phyloP scores from a whole-genome alignment of 495 filamentous ascomycete genomes.

The Chaetomium tenue region DNA sequence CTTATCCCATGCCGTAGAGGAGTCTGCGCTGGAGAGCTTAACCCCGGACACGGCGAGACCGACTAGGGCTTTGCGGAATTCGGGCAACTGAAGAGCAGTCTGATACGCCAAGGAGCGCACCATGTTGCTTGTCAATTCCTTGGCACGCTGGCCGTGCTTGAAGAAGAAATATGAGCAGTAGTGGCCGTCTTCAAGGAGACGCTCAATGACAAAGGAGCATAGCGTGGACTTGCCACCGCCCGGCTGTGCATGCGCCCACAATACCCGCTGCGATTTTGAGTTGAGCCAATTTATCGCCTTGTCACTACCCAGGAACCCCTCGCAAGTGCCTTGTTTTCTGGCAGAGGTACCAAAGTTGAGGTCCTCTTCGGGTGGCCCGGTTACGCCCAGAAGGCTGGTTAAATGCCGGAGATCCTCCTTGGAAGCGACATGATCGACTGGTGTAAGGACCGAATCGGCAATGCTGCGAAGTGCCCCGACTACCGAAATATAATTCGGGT shows the following conservation, averaged over 20 bases:
- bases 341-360: slow-evolving; percentile 18
- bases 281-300: slow-evolving; percentile 25
- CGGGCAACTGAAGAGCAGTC: slow-evolving; percentile 18
- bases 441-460: background rate
- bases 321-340: slow-evolving; percentile 22
- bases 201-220: slow-evolving; percentile 30
- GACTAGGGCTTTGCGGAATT: slow-evolving; percentile 17
- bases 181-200: slow-evolving; percentile 16
- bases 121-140: slow-evolving; percentile 18
- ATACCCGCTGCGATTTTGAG: slow-evolving; percentile 7
- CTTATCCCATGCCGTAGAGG: background rate
- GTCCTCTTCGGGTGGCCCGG: slow-evolving; percentile 25
- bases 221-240: slow-evolving; percentile 30
- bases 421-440: background rate
- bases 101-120: slow-evolving; percentile 32
- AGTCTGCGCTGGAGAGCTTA: background rate
- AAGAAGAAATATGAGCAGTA: slow-evolving; percentile 34
- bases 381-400: background rate
- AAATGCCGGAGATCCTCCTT: slow-evolving; percentile 1
- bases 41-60: background rate
- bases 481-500: slow-evolving; percentile 43
- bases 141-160: slow-evolving; percentile 18
- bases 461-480: slow-evolving; percentile 23
- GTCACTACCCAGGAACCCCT: slow-evolving; percentile 18
- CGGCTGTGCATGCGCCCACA: slow-evolving; percentile 31